These are phyloP conservation scores for Globisporangium carolinianum DNA, from an alignment of 352 stramenopile species.

Conservation along the genomic window DNA sequence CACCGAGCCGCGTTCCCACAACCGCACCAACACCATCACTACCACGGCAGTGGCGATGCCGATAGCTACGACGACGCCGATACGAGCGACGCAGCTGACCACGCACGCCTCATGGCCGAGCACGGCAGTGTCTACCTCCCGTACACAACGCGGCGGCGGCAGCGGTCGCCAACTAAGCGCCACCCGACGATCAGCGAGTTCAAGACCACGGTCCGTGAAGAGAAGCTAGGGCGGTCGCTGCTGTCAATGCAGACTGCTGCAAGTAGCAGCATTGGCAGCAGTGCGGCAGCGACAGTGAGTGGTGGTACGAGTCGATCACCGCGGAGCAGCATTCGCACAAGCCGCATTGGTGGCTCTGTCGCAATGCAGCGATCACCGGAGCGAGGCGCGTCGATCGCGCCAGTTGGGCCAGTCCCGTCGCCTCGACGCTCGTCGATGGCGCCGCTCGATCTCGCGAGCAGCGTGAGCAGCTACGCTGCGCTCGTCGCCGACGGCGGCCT, in stretches of 20 bases:
- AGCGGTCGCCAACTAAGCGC: constrained; percentile 33
- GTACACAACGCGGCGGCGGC: constrained; percentile 54
- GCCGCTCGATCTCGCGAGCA: not conserved
- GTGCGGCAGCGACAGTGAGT: not conserved
- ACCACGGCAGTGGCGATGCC: not conserved
- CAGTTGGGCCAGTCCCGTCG: not conserved
- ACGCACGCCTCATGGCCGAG: not conserved
- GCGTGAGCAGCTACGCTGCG: constrained; percentile 1
- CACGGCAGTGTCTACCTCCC: constrained; percentile 37
- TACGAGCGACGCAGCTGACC: not conserved
- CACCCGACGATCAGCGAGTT: constrained; percentile 41
- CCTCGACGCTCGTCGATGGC: constrained; percentile 4
- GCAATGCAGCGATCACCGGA: not conserved
- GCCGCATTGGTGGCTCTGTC: not conserved
- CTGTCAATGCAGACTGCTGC: constrained; percentile 15
- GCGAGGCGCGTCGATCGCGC: not conserved
- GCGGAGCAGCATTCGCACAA: constrained; percentile 5
- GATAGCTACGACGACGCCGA: constrained; percentile 1
- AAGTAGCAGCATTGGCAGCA: not conserved
- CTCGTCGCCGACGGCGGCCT: not conserved
- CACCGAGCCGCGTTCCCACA: not conserved
- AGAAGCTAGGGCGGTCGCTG: constrained; percentile 27
- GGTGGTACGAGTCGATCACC: too few relatives aligned
- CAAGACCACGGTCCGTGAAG: constrained; percentile 28
- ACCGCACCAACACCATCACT: not conserved